Percentiles rank a stretch among this genome's conserved stretches.
These are phyloP conservation scores for Bombardia bombarda DNA, from an alignment of 495 filamentous ascomycete species.

Conservation along the genomic window DNA sequence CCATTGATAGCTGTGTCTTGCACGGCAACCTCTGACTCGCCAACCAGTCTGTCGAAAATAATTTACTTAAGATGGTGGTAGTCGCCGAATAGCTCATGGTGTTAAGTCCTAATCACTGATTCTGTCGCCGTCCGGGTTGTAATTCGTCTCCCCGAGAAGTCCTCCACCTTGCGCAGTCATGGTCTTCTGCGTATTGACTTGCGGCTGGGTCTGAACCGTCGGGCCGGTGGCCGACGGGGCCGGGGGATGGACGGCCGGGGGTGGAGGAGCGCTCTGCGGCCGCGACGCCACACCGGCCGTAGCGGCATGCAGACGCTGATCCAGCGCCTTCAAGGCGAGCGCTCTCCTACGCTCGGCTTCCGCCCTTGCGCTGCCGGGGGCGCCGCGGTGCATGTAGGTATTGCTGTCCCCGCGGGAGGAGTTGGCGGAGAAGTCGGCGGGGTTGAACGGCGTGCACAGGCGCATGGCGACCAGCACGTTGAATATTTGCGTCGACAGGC, in stretches of 20 bases:
- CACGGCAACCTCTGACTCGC: too few species aligned
- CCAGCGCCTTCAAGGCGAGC: slow-evolving; percentile 80
- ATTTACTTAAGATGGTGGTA: too few species aligned
- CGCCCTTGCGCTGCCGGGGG: slow-evolving; percentile 67
- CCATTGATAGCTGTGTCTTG: too few species aligned
- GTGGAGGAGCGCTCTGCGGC: slow-evolving; percentile 27
- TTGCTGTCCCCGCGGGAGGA: slow-evolving; percentile 45
- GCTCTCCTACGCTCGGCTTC: slow-evolving; percentile 89
- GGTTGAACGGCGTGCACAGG: slow-evolving; percentile 80
- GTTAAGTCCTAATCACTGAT: slow-evolving; percentile 9
- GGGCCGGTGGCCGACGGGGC: slow-evolving; percentile 34
- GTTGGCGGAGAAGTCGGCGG: slow-evolving; percentile 73
- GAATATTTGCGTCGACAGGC: slow-evolving; percentile 68
- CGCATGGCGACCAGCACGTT: slow-evolving; percentile 60
- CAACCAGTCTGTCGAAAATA: too few species aligned
- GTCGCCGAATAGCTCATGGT: background rate
- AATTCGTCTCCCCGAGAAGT: slow-evolving; percentile 61
- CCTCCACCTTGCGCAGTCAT: slow-evolving; percentile 33
- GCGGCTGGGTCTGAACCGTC: slow-evolving; percentile 41
- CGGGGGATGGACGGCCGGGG: slow-evolving; percentile 27
- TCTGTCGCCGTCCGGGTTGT: slow-evolving; percentile 53
- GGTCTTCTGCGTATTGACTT: slow-evolving; percentile 37
- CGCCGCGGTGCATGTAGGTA: slow-evolving; percentile 42
- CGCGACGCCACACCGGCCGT: slow-evolving; percentile 43
- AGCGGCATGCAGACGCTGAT: slow-evolving; percentile 83